These are phyloP conservation scores for Pholiota microspora DNA, from an alignment of 768 basidiomycete species.

Conservation along the genomic window DNA sequence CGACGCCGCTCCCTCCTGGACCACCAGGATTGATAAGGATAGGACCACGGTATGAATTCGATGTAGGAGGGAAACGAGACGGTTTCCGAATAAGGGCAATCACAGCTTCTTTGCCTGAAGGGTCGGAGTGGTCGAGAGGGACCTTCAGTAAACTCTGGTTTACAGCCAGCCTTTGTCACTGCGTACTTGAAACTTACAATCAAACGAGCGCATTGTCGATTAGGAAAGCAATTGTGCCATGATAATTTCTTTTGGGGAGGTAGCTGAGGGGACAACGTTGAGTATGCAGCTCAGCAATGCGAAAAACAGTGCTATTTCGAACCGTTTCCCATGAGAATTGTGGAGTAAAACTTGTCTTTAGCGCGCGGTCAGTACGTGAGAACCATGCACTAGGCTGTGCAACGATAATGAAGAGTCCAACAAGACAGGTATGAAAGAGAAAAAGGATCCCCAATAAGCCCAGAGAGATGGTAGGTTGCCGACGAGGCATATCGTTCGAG, in stretches of 20 bases:
- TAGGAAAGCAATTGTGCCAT: background rate
- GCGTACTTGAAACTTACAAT: conserved; percentile 5
- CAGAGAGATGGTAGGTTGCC: background rate
- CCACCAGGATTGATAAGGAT: conserved; percentile 46
- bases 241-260: background rate
- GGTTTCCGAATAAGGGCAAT: conserved; percentile 42
- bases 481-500: background rate
- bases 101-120: conserved; percentile 31
- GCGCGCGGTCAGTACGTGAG: background rate
- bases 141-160: conserved; percentile 4
- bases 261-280: too few species aligned
- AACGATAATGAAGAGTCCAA: background rate
- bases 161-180: background rate
- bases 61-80: conserved; percentile 24
- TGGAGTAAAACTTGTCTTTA: background rate
- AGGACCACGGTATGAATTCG: conserved; percentile 37
- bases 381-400: background rate
- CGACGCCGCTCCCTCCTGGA: conserved; percentile 43
- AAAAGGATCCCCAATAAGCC: background rate
- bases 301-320: background rate
- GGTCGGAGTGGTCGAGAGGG: conserved; percentile 29
- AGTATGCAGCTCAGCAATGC: too few species aligned
- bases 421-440: background rate
- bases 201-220: conserved; percentile 3
- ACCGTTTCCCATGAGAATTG: background rate